Conservation (phyloP, 2,329 filamentous ascomycete genomes). For the Magnaporthiopsis incrustans region DNA sequence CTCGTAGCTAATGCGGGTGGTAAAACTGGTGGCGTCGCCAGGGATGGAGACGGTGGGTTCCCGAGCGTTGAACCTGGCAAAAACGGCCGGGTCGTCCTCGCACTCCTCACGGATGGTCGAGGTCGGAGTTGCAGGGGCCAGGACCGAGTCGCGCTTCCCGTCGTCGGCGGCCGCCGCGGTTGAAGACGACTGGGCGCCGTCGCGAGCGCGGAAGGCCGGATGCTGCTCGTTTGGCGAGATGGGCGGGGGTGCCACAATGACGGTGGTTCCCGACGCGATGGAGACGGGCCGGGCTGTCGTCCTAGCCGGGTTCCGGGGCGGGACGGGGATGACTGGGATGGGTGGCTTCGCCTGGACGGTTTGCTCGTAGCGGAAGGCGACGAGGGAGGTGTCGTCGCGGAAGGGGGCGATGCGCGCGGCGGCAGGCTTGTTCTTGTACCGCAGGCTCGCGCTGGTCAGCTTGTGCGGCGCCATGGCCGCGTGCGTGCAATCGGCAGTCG, state of each 20-base stretch:
- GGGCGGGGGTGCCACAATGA: conserved; percentile 27
- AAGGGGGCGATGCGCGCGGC: conserved; percentile 28
- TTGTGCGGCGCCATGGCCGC: conserved; percentile 29
- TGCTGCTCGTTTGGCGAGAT: conserved; percentile 43
- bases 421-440: conserved; percentile 29
- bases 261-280: conserved; percentile 14
- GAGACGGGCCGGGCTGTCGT: conserved; percentile 20
- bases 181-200: conserved; percentile 17
- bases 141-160: conserved; percentile 48
- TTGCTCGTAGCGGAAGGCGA: conserved; percentile 54
- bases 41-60: conserved; percentile 21
- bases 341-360: conserved; percentile 49
- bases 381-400: conserved; percentile 40
- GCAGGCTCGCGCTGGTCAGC: conserved; percentile 30
- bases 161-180: conserved; percentile 24
- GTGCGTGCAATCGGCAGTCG: neutral
- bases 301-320: conserved; percentile 32
- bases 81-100: conserved; percentile 15
- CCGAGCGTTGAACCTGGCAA: conserved; percentile 14
- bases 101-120: conserved; percentile 32
- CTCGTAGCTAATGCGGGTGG: conserved; percentile 4
- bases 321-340: conserved; percentile 37
- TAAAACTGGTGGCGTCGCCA: conserved; percentile 15
- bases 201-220: conserved; percentile 38
- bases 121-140: conserved; percentile 26